A percentile compares a stretch with the other conserved stretches of the same genome.
These are phyloP conservation scores for Luvunga scandens DNA, from an alignment of 345 rosid species.

Conservation along the genomic window DNA sequence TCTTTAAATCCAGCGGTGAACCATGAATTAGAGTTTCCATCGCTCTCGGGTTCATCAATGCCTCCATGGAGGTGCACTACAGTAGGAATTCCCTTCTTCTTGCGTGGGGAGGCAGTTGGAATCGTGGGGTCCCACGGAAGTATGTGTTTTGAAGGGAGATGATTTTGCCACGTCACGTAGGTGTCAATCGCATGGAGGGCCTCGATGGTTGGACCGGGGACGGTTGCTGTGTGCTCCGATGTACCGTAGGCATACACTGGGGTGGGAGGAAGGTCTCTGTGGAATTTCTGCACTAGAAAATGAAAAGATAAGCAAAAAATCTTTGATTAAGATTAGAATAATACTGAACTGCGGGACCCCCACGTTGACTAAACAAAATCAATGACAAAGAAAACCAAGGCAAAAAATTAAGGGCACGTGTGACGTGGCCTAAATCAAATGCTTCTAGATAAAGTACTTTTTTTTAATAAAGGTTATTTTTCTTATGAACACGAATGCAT, in stretches of 20 bases:
- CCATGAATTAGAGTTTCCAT: constrained; percentile 78
- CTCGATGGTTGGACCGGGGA: constrained; percentile 96
- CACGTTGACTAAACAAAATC: background rate
- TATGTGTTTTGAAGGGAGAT: constrained; percentile 79
- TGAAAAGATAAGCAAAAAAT: background rate
- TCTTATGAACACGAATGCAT: background rate
- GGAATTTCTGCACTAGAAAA: constrained; percentile 61
- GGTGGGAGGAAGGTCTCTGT: constrained; percentile 77
- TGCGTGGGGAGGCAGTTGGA: constrained; percentile 53
- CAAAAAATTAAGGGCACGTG: background rate
- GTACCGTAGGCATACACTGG: constrained; percentile 81
- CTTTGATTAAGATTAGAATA: too few species aligned
- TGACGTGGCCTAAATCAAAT: background rate
- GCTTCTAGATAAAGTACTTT: background rate
- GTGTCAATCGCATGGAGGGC: constrained; percentile 61
- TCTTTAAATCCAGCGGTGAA: constrained; percentile 67
- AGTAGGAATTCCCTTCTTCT: constrained; percentile 65
- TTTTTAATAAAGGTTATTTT: background rate
- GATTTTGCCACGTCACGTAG: constrained; percentile 71
- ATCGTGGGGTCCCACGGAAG: constrained; percentile 93
- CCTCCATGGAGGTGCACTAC: constrained; percentile 97
- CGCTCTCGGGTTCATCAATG: constrained; percentile 69
- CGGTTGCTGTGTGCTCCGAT: constrained; percentile 52
- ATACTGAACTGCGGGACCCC: background rate
- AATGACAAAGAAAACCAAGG: background rate